These are phyloP conservation scores for Platismatia glauca DNA, from an alignment of 495 filamentous ascomycete species.

Conservation along the genomic window DNA sequence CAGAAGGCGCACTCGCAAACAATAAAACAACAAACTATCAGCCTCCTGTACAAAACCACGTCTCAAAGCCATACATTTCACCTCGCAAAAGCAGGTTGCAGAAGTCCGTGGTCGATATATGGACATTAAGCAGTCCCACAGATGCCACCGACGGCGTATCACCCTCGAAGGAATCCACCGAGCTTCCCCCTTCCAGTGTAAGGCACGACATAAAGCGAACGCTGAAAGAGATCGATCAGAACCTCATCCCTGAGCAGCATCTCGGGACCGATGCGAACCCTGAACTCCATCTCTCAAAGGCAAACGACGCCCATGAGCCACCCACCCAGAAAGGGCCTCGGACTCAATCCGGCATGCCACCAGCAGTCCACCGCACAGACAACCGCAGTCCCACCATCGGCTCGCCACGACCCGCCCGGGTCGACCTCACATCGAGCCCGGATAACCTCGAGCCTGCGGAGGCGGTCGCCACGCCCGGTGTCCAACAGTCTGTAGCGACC, in stretches of 20 bases:
- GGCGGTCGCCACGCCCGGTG: background rate
- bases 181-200: conserved; percentile 20
- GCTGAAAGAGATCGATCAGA: conserved; percentile 24
- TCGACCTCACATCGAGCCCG: conserved; percentile 6
- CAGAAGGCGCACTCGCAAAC: conserved; percentile 32
- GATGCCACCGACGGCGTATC: background rate
- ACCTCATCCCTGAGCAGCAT: conserved; percentile 14
- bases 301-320: background rate
- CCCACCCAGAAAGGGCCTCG: background rate
- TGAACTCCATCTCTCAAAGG: background rate
- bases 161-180: conserved; percentile 3
- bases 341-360: background rate
- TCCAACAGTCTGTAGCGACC: background rate
- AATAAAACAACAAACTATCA: conserved; percentile 28
- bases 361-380: background rate
- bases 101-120: conserved; percentile 20
- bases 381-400: background rate
- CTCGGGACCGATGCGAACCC: background rate
- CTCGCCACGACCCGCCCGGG: conserved; percentile 6
- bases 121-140: conserved; percentile 20
- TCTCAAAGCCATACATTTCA: conserved; percentile 7
- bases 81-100: conserved; percentile 24
- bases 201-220: conserved; percentile 16
- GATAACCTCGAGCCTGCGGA: conserved; percentile 3
- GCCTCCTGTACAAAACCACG: conserved; percentile 19